Evolutionary conservation across 768 basidiomycete species (phyloP).

Genomic region (Calocybe gangraenosa): DNA sequence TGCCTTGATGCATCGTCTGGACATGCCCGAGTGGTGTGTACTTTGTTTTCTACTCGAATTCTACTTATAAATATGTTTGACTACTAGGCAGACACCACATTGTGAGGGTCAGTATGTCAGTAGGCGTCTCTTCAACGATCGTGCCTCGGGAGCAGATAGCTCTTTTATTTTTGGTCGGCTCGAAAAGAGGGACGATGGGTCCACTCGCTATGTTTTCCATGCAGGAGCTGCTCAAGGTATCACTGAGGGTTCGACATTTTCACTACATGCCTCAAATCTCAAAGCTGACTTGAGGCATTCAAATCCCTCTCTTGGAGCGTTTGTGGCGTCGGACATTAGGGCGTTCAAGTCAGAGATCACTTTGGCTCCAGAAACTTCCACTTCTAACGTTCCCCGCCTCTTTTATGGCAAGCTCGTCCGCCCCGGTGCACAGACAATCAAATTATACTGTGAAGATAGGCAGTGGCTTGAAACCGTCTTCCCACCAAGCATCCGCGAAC

Average conservation of each 20-base stretch:
- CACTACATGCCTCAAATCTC: slow-evolving; percentile 23
- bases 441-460: slow-evolving; percentile 22
- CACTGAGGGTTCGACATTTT: slow-evolving; percentile 21
- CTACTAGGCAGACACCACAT: slow-evolving; percentile 29
- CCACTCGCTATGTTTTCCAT: slow-evolving; percentile 18
- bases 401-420: slow-evolving; percentile 24
- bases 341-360: slow-evolving; percentile 19
- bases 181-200: slow-evolving; percentile 3
- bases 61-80: background rate
- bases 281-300: slow-evolving; percentile 11
- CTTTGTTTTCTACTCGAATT: background rate
- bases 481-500: slow-evolving; percentile 7
- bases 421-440: slow-evolving; percentile 13
- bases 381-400: slow-evolving; percentile 11
- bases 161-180: slow-evolving; percentile 22
- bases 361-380: background rate
- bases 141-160: slow-evolving; percentile 22
- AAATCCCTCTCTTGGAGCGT: slow-evolving; percentile 19
- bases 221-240: slow-evolving; percentile 31
- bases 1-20: slow-evolving; percentile 27
- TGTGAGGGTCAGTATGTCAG: slow-evolving; percentile 29
- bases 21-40: slow-evolving; percentile 24
- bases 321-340: slow-evolving; percentile 19
- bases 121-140: slow-evolving; percentile 28
- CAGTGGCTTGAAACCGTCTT: slow-evolving; percentile 23